Base-by-base conservation (phyloP, 1,284 basidiomycete genomes). In the Wallemia ichthyophaga region DNA sequence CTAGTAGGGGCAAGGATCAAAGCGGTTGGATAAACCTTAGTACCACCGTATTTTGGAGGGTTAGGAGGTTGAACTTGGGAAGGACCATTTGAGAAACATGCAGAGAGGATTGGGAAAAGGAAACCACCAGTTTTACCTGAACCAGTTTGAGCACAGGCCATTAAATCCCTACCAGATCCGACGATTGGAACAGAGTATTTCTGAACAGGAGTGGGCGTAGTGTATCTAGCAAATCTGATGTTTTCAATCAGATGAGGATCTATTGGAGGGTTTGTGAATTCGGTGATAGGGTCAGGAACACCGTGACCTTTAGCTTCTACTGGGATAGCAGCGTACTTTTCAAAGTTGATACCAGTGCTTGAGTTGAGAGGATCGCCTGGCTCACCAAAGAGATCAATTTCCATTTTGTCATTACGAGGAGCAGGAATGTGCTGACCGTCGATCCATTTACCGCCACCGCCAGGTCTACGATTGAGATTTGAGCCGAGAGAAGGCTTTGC, bases 161-260 rank as follows among this genome's bases (percentile, higher is more conserved):
- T 98, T 71, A 98, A 76, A 73, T 98, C 92, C 71, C 91, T 75
- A 59, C 73, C 80, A 64, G 75, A 79, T 63, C 85, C 85, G 65
- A 99, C 88, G 68, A 98, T 98, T 69, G 92, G 94, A 68, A 99
- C 86, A 65, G 94, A 98, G 73, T 96, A 95, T 77, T 98, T 98
- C 78, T 99, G 94, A 64, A 98, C 94, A 25, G 92, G 92, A 59
- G 92, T 99, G 23, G 92, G 92, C 59, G 81, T 87, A 63, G 80
- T 81, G 77, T 98, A 98, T 72, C 80, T 85, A 68, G 94, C 85
- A 70, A 79, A 82, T 59, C 76, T 75, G 67, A 99, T 98, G 74
- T 99, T 98, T 71, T 94, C 87, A 63, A 98, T 75, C 27, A 98
- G 79, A 68, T 92, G 83, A 55, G 83, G 78, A 72, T 99, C 88